Evolutionary conservation across 176 grass and related monocot species (phyloP), one percentile per base, ranked within the genome.

Genomic region (Ensete glaucum): DNA sequence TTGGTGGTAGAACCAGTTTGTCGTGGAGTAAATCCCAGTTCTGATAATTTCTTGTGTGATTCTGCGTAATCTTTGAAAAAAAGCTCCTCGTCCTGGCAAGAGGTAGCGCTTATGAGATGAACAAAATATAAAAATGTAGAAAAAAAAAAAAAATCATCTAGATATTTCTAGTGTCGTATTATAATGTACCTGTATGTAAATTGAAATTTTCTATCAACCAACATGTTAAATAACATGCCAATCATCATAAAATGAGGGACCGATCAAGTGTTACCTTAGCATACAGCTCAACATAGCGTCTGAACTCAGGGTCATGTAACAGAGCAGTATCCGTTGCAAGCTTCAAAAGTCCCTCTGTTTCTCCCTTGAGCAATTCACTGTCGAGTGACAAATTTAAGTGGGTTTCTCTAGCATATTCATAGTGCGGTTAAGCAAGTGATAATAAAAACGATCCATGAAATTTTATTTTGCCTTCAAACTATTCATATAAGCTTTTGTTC

Each of bases 31-130:
- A 96, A 92, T 62, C 93, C 89, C 53, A 92, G 85, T 84, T 96
- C 89, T 14, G 93, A 96, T 48, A 96, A 81, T 70, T 96, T 92
- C 87, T 96, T 96, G 81, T 92, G 93, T 51, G 89, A 96, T 81
- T 90, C 89, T 55, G 85, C 87, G 29, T 96, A 92, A 54, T 92
- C 89, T 72, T 90, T 96, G 79, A 96, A 96, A 69, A 92, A 92
- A 55, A 62, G 64, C 49, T 96, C 93, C 73, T 96, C 93, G 77
- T 96, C 93, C 93, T 96, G 29, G 34, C 27, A 64, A 62, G 52
- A 25, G 11, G 13, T 54, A 48, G 49, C 17, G 20, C 13, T 62
- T n/a, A 62, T 62, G 20, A 62, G 57, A n/a, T 62, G 57, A 52
- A 49, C 19, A 16, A 53, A 72, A 52, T 21, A 72, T 52, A 21